Base-by-base conservation (phyloP, 176 grass and related monocot species). In the Eleusine coracana region DNA sequence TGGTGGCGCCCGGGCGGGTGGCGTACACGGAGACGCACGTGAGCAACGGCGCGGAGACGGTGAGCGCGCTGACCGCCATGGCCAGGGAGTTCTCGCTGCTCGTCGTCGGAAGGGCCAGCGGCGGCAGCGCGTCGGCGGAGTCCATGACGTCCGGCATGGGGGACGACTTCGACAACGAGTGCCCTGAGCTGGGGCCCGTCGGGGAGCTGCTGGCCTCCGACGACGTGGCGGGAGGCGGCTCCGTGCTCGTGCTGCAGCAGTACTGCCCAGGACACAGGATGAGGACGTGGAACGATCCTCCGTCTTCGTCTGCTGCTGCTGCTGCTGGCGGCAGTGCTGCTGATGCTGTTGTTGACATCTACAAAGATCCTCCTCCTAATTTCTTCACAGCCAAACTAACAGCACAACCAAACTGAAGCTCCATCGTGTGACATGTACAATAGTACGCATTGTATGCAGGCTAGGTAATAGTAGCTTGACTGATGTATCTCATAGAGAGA, bases 201-300 rank as follows among this genome's bases (percentile, higher is more conserved):
- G 94, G 94, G 1, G 91, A 97, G 87, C 71, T 97, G 23, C 34
- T 97, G 69, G 84, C 94, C 66, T 97, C 94, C 6, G 85, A 92
- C 16, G 94, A 93, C 49, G 76, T 96, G 68, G 74, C 69, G 38
- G 83, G 73, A 23, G 86, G 83, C 6, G 83, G 84, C 37, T 97
- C 91, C 1, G 91, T 97, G 29, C 80, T 93, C 4, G 85, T 97
- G 61, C 67, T 97, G 41, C 88, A 86, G 44, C 90, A 88, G 65
- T 82, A 90, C 70, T 81, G 66, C 31, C 10, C 63, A 7, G 10
- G n/a, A 2, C 44, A 15, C 7, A 84, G 38, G 13, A 85, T 44
- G 80, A 85, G 44, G 78, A 56, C 56, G 37, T 79, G 78, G 84
- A 83, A 81, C 5, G 34, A 73, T 1, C 11, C 3, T 21, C 1